Base-by-base conservation (phyloP, 805 yeast genomes). In the Candida sakaeoensis region DNA sequence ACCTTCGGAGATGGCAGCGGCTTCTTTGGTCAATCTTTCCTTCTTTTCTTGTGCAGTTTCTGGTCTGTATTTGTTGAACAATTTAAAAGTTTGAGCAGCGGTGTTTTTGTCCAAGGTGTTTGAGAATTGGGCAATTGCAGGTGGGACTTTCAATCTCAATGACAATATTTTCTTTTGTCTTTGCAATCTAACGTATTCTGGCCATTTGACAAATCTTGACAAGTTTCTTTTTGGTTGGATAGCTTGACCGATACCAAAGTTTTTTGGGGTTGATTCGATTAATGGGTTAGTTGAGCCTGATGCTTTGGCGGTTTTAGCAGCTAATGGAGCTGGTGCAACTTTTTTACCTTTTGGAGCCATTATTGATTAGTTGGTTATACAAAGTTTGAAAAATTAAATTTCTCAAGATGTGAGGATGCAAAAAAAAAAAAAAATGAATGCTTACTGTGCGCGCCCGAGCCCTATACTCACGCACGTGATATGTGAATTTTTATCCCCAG, bases 281-380 rank as follows among this genome's bases (percentile, higher is more conserved):
- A 90, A 77, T 60, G 96, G 96, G 80, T 87, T 88, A 76, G 77
- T 75, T 27, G 70, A 45, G 48, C 61, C 44, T 40, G 55, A 51
- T 40, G 60, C 45, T 51, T 52, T 52, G 42, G 57, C 38, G 57
- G 72, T 58, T 74, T 85, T 79, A 58, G 86, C 65, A 66, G 96
- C 89, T 70, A 89, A 84, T 73, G 99, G 99, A 70, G 97, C 91
- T 79, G 97, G 95, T 63, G 96, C 97, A 63, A 88, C 95, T 81
- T 87, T 89, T 78, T 79, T 82, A 51, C 68, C 69, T 53, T 60
- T 61, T 55, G 70, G 69, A 53, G 70, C 69, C 69, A 64, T 63
- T 32, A 47, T 61, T 36, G 34, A 24, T 33, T 23, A n/a, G 33
- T 30, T 25, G 39, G 26, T 30, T 34, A 26, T 6, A 9, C 13